A percentile compares a stretch with the other conserved stretches of the same genome.
phyloP scores from a whole-genome alignment of 441 rosid genomes.

The Biscutella auriculata region DNA sequence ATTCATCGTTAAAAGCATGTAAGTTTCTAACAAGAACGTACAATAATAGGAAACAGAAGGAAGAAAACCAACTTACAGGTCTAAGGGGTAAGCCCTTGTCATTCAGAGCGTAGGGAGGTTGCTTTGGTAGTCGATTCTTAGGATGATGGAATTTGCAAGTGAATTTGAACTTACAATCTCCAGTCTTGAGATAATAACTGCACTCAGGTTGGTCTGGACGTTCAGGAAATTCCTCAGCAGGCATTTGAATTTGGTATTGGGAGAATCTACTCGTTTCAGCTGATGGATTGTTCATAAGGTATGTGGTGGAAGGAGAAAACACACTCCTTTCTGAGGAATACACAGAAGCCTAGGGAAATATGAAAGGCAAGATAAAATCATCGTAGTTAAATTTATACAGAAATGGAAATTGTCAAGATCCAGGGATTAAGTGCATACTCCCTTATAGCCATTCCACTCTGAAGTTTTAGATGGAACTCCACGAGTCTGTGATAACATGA shows the following conservation, averaged over 20 bases:
- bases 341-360: slow-evolving; percentile 37
- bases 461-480: slow-evolving; percentile 42
- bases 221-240: slow-evolving; percentile 67
- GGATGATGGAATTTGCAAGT: slow-evolving; percentile 94
- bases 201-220: slow-evolving; percentile 90
- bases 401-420: neutral
- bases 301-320: slow-evolving; percentile 39
- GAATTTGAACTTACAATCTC: slow-evolving; percentile 78
- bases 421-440: neutral
- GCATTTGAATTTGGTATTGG: slow-evolving; percentile 33
- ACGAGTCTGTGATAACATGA: slow-evolving; percentile 47
- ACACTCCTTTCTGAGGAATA: slow-evolving; percentile 45
- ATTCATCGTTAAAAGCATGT: neutral
- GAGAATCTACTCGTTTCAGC: slow-evolving; percentile 31
- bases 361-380: neutral
- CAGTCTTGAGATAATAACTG: slow-evolving; percentile 65
- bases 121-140: slow-evolving; percentile 36
- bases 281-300: slow-evolving; percentile 29
- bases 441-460: slow-evolving; percentile 88
- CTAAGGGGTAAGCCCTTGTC: slow-evolving; percentile 90
- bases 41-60: neutral
- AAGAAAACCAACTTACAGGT: slow-evolving; percentile 55
- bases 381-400: neutral
- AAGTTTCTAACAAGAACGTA: neutral
- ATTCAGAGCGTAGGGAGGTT: slow-evolving; percentile 44